Evolutionary conservation across 164 flowering plant genomes (phyloP), one percentile per base, ranked within the genome.

Genomic region (Vitis cinerea): DNA sequence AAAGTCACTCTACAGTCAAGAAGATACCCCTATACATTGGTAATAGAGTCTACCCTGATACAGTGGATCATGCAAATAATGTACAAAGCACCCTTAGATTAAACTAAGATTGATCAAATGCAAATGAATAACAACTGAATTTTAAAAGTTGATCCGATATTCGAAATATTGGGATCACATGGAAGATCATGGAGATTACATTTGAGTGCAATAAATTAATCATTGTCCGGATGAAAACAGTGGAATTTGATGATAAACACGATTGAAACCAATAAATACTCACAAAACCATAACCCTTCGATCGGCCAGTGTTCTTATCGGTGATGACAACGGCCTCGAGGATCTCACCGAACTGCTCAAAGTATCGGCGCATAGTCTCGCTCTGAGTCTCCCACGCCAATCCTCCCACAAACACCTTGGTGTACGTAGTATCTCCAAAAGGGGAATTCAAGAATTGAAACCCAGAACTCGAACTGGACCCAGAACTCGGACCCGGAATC

Each of bases 351-450:
- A 90, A 96, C 74, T 93, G 97, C 81, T 90, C 97, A 59, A 96
- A 96, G 70, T 91, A 80, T 5, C 84, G 83, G 15, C 97, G 82
- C 87, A 96, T 64, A 60, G 97, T 88, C 30, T 91, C 97, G 74
- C 97, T 96, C 72, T 89, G 93, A 8, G 99, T 96, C 82, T 96
- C 99, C 99, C 99, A 96, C 7, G 99, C 99, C 63, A 95, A 78
- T 3, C 99, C 99, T 16, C 99, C 99, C 8, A 95, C 98, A 61
- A 95, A 95, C 61, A 95, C 94, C 80, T 95, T 95, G 61, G 99
- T 95, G 73, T 74, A 85, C 14, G 97, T 96, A 2, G 99, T 93
- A 59, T 96, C 99, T 29, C 99, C 99, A 74, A 91, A 92, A 57
- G 92, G 88, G 50, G 97, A 92, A 74, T 86, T 90, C 84, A 84